Conservation (phyloP, 306 rosid species). For the Begonia peltatifolia region DNA sequence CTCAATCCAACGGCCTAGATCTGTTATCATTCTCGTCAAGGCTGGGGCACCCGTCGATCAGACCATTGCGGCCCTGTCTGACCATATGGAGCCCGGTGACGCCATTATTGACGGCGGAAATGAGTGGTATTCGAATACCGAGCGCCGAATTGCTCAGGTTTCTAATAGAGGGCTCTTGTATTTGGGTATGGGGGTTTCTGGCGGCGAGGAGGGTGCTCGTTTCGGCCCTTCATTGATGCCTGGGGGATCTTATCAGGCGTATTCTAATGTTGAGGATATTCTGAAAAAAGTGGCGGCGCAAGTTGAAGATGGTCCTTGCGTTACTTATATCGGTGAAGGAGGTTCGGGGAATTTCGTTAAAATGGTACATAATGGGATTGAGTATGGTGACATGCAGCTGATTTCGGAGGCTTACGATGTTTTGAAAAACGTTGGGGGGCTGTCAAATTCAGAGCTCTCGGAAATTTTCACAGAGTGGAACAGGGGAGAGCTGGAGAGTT, state of each 20-base stretch:
- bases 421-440: constrained; percentile 60
- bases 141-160: constrained; percentile 46
- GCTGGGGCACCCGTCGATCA: constrained; percentile 90
- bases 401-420: constrained; percentile 91
- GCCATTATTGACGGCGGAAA: constrained; percentile 83
- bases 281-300: constrained; percentile 70
- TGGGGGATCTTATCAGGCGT: constrained; percentile 61
- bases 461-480: constrained; percentile 77
- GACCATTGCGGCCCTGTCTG: constrained; percentile 61
- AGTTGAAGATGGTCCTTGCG: constrained; percentile 88
- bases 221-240: constrained; percentile 89
- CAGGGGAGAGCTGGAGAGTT: constrained; percentile 77
- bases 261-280: constrained; percentile 51
- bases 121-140: constrained; percentile 89
- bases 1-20: constrained; percentile 75
- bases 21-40: constrained; percentile 86
- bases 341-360: constrained; percentile 84
- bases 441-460: constrained; percentile 48
- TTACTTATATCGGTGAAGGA: constrained; percentile 76
- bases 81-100: constrained; percentile 76
- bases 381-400: constrained; percentile 87
- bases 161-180: constrained; percentile 36
- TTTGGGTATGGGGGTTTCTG: constrained; percentile 89
- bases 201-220: constrained; percentile 91
- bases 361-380: constrained; percentile 93